Evolutionary conservation across 345 rosid species (phyloP), one percentile per base, ranked within the genome.

Genomic region (Abelmoschus esculentus): DNA sequence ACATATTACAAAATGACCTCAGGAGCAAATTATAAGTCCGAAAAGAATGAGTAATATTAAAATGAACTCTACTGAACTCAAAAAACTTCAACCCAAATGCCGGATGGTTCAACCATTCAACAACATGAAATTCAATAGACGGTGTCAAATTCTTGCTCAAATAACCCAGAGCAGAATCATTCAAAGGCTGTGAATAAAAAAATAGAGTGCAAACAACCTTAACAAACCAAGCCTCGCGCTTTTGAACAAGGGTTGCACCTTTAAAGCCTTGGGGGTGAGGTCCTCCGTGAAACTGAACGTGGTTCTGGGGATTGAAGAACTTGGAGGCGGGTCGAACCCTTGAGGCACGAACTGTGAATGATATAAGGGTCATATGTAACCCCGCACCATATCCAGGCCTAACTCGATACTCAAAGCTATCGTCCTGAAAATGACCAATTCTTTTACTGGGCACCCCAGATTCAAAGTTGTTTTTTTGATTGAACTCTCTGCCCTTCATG

Each of bases 171-270:
- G 81, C 87, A 3, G 74, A 3, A 42, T 19, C 42, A 77, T 78
- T 83, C 19, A 80, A 80, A 64, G 73, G 75, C 11, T 70, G 83
- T 18, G 82, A 76, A 60, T 70, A 74, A 28, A 83, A 70, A 70
- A 91, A 85, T 31, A 89, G 75, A 55, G 92, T 80, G 32, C 88
- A 83, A 18, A 82, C 84, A 74, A 89, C 82, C 82, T 93, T 91
- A 73, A 85, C 88, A 58, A 91, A 80, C 97, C 96, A 93, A 50
- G 88, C 80, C 66, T 88, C 89, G 15, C 74, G 73, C 64, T 55
- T 66, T 22, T 76, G 73, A 7, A 71, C 69, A 18, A 46, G 80
- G 63, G 74, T 70, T 22, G 53, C 83, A 72, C 76, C 86, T 31
- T 63, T 73, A 29, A 67, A 73, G 14, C 74, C 74, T 74, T 44